Conservation (phyloP, 257 asterid genomes). For the Scutellaria baicalensis region DNA sequence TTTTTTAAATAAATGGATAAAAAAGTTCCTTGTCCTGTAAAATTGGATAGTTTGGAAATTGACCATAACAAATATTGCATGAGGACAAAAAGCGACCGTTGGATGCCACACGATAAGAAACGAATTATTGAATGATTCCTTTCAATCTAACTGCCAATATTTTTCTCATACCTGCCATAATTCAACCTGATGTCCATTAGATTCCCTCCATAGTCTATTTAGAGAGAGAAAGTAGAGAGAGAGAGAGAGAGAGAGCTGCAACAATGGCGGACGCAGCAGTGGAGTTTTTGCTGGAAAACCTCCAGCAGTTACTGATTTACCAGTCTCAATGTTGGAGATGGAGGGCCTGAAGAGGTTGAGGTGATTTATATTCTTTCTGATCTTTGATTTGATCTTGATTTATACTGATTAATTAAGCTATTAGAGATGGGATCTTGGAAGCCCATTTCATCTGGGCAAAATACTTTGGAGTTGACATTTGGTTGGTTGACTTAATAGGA, state of each 20-base stretch:
- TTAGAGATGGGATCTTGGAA: neutral
- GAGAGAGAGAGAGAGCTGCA: neutral
- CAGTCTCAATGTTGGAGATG: neutral
- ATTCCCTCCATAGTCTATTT: neutral
- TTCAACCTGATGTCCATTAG: neutral
- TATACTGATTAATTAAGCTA: neutral
- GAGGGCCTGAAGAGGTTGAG: slow-evolving; percentile 17
- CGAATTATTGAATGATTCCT: too few relatives aligned
- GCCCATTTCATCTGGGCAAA: too few relatives aligned
- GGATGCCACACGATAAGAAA: too few relatives aligned
- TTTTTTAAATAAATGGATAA: too few relatives aligned
- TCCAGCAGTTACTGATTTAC: slow-evolving; percentile 24
- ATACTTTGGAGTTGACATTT: too few relatives aligned
- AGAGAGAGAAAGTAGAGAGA: neutral
- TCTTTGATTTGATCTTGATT: neutral
- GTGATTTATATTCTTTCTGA: neutral
- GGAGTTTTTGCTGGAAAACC: slow-evolving; percentile 31
- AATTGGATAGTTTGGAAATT: too few relatives aligned
- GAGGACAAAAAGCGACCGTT: too few relatives aligned
- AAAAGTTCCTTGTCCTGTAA: too few relatives aligned
- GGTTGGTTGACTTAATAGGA: too few relatives aligned
- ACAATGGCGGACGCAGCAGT: slow-evolving; percentile 43
- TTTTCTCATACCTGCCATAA: too few relatives aligned
- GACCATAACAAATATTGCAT: too few relatives aligned
- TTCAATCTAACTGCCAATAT: too few relatives aligned